These are phyloP conservation scores for Colletotrichum destructivum DNA, from an alignment of 2,329 filamentous ascomycete species.

Conservation along the genomic window DNA sequence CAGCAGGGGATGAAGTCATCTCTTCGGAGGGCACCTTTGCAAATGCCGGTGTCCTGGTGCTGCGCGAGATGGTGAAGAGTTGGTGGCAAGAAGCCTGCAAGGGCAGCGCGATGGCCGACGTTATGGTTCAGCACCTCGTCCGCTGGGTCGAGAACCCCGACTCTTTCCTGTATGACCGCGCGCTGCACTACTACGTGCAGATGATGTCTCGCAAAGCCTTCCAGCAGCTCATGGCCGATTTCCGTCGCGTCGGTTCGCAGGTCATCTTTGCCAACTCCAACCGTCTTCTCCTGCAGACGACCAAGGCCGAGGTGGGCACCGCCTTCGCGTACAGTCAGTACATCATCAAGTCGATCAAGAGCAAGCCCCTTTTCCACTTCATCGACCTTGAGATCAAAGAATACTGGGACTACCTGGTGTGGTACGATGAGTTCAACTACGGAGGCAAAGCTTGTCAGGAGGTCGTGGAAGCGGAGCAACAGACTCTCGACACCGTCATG, in stretches of 20 bases:
- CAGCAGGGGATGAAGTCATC: slow-evolving; percentile 73
- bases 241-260: slow-evolving; percentile 93
- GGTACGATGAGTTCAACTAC: slow-evolving; percentile 99
- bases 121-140: slow-evolving; percentile 97
- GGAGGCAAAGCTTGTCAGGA: slow-evolving; percentile 92
- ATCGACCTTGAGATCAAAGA: slow-evolving; percentile 97
- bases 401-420: slow-evolving; percentile 99
- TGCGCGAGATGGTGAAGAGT: slow-evolving; percentile 97
- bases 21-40: slow-evolving; percentile 78
- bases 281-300: slow-evolving; percentile 92
- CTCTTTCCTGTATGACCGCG: slow-evolving; percentile 95
- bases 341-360: slow-evolving; percentile 96
- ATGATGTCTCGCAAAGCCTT: slow-evolving; percentile 99
- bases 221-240: slow-evolving; percentile 96
- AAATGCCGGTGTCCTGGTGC: slow-evolving; percentile 89
- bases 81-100: slow-evolving; percentile 98
- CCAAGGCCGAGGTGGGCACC: slow-evolving; percentile 96
- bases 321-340: slow-evolving; percentile 98
- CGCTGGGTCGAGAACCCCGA: slow-evolving; percentile 96
- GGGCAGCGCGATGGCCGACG: slow-evolving; percentile 94
- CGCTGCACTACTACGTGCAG: slow-evolving; percentile 96
- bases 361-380: slow-evolving; percentile 96
- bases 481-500: slow-evolving; percentile 92
- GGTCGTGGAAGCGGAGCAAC: slow-evolving; percentile 80
- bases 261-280: slow-evolving; percentile 96